phyloP scores from a whole-genome alignment of 1,284 basidiomycete genomes.

The Porogramme epimiltina region DNA sequence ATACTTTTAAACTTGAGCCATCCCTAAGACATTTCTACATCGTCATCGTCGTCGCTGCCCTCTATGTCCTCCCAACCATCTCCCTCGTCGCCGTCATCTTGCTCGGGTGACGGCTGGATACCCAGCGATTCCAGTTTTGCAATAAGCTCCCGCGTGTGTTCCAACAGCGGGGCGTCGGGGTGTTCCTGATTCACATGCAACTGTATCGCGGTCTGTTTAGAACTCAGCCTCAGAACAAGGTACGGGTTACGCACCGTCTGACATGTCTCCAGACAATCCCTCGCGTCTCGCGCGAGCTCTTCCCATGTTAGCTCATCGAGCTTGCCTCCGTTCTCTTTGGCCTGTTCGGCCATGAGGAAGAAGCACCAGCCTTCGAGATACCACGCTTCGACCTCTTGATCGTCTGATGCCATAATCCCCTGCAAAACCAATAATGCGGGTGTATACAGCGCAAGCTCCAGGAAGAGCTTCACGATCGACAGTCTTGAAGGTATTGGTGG shows the following conservation, averaged over 20 bases:
- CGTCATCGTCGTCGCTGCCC: slow-evolving; percentile 51
- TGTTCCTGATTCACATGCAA: slow-evolving; percentile 74
- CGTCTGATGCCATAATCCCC: slow-evolving; percentile 81
- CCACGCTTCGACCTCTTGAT: slow-evolving; percentile 90
- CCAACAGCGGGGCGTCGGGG: slow-evolving; percentile 78
- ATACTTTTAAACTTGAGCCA: slow-evolving; percentile 5
- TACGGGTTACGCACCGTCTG: slow-evolving; percentile 54
- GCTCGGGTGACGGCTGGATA: slow-evolving; percentile 61
- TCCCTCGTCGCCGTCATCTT: slow-evolving; percentile 46
- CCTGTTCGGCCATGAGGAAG: slow-evolving; percentile 76
- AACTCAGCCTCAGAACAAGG: background rate
- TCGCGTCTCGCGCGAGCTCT: slow-evolving; percentile 80
- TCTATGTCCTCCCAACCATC: slow-evolving; percentile 58
- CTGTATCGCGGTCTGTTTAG: slow-evolving; percentile 46
- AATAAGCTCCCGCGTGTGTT: slow-evolving; percentile 79
- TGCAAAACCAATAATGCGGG: slow-evolving; percentile 79
- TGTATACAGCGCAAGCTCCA: slow-evolving; percentile 76
- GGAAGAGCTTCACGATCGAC: slow-evolving; percentile 78
- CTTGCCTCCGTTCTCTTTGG: slow-evolving; percentile 57
- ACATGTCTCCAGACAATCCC: slow-evolving; percentile 85
- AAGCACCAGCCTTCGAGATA: slow-evolving; percentile 97
- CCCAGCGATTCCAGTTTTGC: slow-evolving; percentile 69
- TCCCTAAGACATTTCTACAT: slow-evolving; percentile 61
- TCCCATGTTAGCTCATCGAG: slow-evolving; percentile 68
- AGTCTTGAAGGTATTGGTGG: slow-evolving; percentile 79